Evolutionary conservation across 202 grass and related monocot genomes (phyloP).

Genomic region (Tripidium arundinaceum): DNA sequence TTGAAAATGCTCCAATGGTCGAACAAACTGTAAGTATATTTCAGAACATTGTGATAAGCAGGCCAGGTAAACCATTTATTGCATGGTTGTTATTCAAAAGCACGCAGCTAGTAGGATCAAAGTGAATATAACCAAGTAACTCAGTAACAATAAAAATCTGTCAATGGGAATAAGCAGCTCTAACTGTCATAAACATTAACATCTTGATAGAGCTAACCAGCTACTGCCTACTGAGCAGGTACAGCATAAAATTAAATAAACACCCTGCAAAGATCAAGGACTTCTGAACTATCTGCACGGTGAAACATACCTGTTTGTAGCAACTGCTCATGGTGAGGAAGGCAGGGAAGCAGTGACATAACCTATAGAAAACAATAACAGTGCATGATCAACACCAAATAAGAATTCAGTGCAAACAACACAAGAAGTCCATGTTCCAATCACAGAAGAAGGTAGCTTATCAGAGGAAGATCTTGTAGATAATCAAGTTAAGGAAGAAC

Average conservation of each 20-base stretch:
- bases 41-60: slow-evolving; percentile 13
- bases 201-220: slow-evolving; percentile 20
- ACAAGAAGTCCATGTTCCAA: neutral
- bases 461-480: neutral
- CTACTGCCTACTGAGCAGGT: slow-evolving; percentile 1
- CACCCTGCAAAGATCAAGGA: neutral
- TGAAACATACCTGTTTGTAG: slow-evolving; percentile 78
- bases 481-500: neutral
- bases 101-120: neutral
- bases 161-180: slow-evolving; percentile 1
- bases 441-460: neutral
- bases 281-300: slow-evolving; percentile 21
- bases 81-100: neutral
- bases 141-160: neutral
- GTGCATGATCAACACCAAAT: neutral
- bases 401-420: slow-evolving; percentile 9
- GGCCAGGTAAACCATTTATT: slow-evolving; percentile 4
- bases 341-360: slow-evolving; percentile 76
- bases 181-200: slow-evolving; percentile 8
- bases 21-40: slow-evolving; percentile 70
- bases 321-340: slow-evolving; percentile 65
- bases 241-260: slow-evolving; percentile 13
- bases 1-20: slow-evolving; percentile 85
- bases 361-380: slow-evolving; percentile 54
- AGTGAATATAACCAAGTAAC: neutral